Evolutionary conservation across 2,329 filamentous ascomycete genomes (phyloP).

Genomic region (Acephala macrosclerotiorum): DNA sequence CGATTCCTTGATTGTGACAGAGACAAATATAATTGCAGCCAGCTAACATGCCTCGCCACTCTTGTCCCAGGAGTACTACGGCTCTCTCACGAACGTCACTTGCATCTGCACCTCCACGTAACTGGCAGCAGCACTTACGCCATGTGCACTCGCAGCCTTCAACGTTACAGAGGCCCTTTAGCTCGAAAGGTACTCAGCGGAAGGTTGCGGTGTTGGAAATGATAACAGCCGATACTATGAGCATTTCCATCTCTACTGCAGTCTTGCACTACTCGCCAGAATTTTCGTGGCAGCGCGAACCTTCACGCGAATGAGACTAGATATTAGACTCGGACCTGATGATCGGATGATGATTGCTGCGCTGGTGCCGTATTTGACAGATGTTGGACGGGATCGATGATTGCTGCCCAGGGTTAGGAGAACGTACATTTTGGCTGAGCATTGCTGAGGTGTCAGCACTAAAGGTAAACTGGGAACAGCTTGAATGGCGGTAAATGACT

Average conservation of each 20-base stretch:
- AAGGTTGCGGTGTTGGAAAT: constrained; percentile 46
- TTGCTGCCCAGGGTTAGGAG: constrained; percentile 22
- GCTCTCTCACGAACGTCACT: constrained; percentile 45
- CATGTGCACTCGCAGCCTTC: constrained; percentile 46
- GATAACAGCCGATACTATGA: constrained; percentile 17
- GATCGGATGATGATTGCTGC: constrained; percentile 28
- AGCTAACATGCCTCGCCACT: constrained; percentile 10
- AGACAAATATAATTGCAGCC: background rate
- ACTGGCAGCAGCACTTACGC: constrained; percentile 42
- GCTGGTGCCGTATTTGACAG: constrained; percentile 2
- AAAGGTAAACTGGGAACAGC: constrained; percentile 6
- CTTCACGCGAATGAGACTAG: constrained; percentile 16
- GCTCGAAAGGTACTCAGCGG: constrained; percentile 51
- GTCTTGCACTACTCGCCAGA: constrained; percentile 13
- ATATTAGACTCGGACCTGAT: constrained; percentile 21
- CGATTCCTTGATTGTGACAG: background rate
- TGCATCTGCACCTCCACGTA: constrained; percentile 48
- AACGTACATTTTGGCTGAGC: constrained; percentile 25
- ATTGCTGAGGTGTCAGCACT: constrained; percentile 4
- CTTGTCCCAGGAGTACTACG: constrained; percentile 21
- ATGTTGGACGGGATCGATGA: constrained; percentile 12
- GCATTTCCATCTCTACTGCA: constrained; percentile 12
- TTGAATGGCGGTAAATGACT: constrained; percentile 13
- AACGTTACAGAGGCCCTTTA: constrained; percentile 48
- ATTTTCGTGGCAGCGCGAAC: constrained; percentile 19